Evolutionary conservation across 73 alveolate genomes (phyloP), one percentile per base, ranked within the genome.

Genomic region (Paramecium octaurelia): DNA sequence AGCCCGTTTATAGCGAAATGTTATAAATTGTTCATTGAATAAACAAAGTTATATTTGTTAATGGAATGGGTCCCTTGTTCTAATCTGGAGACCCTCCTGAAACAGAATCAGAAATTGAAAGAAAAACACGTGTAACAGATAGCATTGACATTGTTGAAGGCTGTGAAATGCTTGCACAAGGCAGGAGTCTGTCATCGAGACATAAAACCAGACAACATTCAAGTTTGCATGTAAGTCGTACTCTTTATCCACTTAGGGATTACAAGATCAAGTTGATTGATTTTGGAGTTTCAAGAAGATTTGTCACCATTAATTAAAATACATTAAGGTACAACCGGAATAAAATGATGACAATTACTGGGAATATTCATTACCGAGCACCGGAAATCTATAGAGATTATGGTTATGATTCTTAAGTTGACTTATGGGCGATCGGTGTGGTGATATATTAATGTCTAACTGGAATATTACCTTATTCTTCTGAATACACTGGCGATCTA

Each of bases 271-370:
- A 80, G 34, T 80, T 80, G 44, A 48, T 80, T 42, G 91, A 80
- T 80, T 80, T 80, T 46, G 91, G 91, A 3, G 91, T 80, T 16
- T 80, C 91, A 10, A 80, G 91, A 48, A 80, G 91, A 80, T 80
- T 80, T 80, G 91, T 80, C 16, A 46, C 73, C 31, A 21, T 44
- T 27, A 42, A 73, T 73, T 73, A 80, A 80, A 80, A 46, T 80
- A 80, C 91, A 43, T 80, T 44, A 24, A n/a, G 75, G 57, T 80
- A 80, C 46, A 80, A 44, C 27, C 46, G 70, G 6, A 34, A 80
- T 48, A 40, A 40, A 80, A 80, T 80, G 91, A 21, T 80, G 34
- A 80, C 91, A 12, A 46, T 80, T 23, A 80, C 91, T 11, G 91
- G 91, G 42, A 48, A 42, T 44, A 40, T 80, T 18, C 70, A 80